Conservation (phyloP, 805 yeast species). For the Candida piceae region DNA sequence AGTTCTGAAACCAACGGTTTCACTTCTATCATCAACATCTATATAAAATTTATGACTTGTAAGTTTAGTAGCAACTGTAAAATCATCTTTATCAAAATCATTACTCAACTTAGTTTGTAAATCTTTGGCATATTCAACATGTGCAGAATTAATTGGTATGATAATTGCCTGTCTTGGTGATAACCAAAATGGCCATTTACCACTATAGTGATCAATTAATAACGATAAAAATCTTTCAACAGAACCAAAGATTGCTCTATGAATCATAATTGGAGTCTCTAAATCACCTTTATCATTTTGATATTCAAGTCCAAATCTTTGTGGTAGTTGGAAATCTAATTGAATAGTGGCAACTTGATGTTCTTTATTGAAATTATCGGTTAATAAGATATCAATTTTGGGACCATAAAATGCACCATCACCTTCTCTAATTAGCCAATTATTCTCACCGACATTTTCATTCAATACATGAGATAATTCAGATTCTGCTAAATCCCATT, state of each 20-base stretch:
- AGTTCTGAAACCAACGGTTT: conserved; percentile 75
- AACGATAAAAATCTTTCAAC: conserved; percentile 90
- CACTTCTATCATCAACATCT: conserved; percentile 70
- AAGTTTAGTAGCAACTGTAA: conserved; percentile 45
- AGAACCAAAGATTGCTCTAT: conserved; percentile 93
- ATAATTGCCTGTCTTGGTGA: conserved; percentile 87
- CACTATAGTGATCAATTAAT: conserved; percentile 81
- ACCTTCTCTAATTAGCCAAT: conserved; percentile 77
- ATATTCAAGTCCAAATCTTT: conserved; percentile 70
- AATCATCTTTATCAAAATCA: conserved; percentile 29
- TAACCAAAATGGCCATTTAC: conserved; percentile 98
- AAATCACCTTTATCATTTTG: conserved; percentile 45
- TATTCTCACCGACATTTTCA: conserved; percentile 37
- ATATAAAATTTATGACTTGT: conserved; percentile 60
- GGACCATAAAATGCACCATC: conserved; percentile 99
- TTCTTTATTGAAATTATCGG: conserved; percentile 71
- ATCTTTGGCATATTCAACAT: conserved; percentile 47
- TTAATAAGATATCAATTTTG: conserved; percentile 80
- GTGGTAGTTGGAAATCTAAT: conserved; percentile 90
- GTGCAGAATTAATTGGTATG: conserved; percentile 70
- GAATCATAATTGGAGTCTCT: conserved; percentile 87
- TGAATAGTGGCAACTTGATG: conserved; percentile 97
- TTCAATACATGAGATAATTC: conserved; percentile 59
- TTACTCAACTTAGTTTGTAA: conserved; percentile 46
- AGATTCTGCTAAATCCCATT: conserved; percentile 82